Conservation (phyloP, 2,329 filamentous ascomycete genomes). For the Aspergillus neoniger region DNA sequence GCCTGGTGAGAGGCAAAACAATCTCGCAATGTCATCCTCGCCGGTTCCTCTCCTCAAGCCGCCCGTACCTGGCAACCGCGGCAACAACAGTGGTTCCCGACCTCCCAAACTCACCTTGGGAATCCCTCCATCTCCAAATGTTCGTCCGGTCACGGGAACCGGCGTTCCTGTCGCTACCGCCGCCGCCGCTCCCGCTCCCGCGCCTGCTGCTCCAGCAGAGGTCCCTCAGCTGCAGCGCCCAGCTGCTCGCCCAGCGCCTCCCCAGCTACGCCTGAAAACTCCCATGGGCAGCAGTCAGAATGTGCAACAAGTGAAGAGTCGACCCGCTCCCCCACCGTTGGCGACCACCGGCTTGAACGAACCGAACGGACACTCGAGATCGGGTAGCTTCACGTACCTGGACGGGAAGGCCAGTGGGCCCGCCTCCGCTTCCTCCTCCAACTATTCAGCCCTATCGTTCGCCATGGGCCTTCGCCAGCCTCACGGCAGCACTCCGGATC, state of each 20-base stretch:
- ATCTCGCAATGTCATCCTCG: conserved; percentile 64
- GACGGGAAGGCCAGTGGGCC: conserved; percentile 79
- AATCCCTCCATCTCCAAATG: conserved; percentile 84
- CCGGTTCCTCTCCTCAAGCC: conserved; percentile 80
- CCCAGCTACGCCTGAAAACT: conserved; percentile 81
- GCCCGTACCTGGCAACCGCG: conserved; percentile 71
- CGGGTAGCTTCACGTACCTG: conserved; percentile 77
- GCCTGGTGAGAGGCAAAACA: conserved; percentile 44
- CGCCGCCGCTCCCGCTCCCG: too few relatives aligned
- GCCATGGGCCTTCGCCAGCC: conserved; percentile 68
- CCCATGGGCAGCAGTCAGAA: conserved; percentile 76
- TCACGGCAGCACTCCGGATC: conserved; percentile 71
- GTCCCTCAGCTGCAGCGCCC: conserved; percentile 37
- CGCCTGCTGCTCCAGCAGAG: conserved; percentile 18
- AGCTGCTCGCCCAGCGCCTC: conserved; percentile 63
- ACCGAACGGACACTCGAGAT: conserved; percentile 76
- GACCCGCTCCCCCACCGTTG: conserved; percentile 59
- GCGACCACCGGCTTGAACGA: conserved; percentile 76
- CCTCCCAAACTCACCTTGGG: conserved; percentile 81
- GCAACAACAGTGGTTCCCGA: conserved; percentile 61
- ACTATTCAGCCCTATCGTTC: conserved; percentile 81
- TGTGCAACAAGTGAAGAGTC: conserved; percentile 65
- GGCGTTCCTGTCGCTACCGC: conserved; percentile 37
- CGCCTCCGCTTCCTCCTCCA: conserved; percentile 81
- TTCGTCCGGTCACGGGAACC: conserved; percentile 66